Evolutionary conservation across 78 protist species (phyloP).

Genomic region (Guillardia theta): DNA sequence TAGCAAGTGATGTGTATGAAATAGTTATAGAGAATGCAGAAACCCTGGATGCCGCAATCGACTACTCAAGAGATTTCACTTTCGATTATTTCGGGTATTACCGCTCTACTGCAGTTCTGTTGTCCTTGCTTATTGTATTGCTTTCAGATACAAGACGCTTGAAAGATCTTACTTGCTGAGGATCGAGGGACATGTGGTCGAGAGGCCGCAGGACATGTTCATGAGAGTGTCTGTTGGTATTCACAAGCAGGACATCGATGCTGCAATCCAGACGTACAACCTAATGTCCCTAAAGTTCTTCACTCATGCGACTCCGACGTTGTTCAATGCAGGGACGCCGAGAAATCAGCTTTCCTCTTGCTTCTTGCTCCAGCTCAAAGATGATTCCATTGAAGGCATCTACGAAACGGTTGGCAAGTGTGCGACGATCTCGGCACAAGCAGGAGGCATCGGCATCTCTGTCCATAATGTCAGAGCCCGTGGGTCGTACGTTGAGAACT

Average conservation of each 20-base stretch:
- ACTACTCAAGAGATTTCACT: slow-evolving; percentile 84
- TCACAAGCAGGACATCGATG: slow-evolving; percentile 76
- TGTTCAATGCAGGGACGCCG: slow-evolving; percentile 75
- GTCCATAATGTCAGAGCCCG: slow-evolving; percentile 87
- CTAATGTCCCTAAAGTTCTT: background rate
- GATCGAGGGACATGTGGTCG: slow-evolving; percentile 68
- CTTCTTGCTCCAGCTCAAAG: slow-evolving; percentile 82
- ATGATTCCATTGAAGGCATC: slow-evolving; percentile 76
- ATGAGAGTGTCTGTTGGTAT: slow-evolving; percentile 97
- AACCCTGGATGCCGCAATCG: slow-evolving; percentile 68
- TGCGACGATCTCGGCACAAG: slow-evolving; percentile 88
- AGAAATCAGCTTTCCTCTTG: slow-evolving; percentile 93
- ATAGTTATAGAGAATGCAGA: slow-evolving; percentile 60
- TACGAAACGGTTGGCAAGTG: slow-evolving; percentile 91
- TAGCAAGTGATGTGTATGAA: slow-evolving; percentile 75
- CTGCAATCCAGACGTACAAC: slow-evolving; percentile 87
- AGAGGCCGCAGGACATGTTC: slow-evolving; percentile 98
- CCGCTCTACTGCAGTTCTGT: slow-evolving; percentile 87
- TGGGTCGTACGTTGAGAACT: background rate
- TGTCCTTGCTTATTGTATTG: slow-evolving; percentile 72
- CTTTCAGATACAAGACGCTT: slow-evolving; percentile 57
- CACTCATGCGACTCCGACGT: slow-evolving; percentile 40
- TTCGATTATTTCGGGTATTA: slow-evolving; percentile 97
- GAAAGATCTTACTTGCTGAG: background rate
- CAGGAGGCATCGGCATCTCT: slow-evolving; percentile 96